A percentile compares a stretch with the other conserved stretches of the same genome.
Evolutionary conservation across 139 green algal species (phyloP).

Genomic region (Helicosporidium sp.): DNA sequence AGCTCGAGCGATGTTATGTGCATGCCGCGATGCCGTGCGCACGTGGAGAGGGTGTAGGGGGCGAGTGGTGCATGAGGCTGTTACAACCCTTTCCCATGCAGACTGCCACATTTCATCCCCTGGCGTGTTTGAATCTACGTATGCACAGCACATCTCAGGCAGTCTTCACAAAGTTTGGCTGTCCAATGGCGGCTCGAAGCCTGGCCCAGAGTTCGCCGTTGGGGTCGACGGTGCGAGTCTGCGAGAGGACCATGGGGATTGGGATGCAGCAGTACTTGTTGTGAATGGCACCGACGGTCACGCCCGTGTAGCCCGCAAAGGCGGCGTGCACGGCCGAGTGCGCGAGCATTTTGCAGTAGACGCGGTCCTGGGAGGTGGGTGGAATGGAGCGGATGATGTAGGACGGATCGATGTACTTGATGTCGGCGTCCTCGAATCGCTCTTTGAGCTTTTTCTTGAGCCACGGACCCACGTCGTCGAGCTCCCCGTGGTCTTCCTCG

Average conservation of each 20-base stretch:
- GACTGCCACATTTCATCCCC: no score
- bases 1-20: no score
- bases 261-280: constrained; percentile 69
- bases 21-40: no score
- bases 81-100: no score
- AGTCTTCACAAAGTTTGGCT: not conserved
- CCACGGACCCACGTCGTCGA: constrained; percentile 44
- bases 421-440: constrained; percentile 31
- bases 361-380: constrained; percentile 11
- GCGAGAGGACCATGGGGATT: constrained; percentile 65
- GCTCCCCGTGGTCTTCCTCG: constrained; percentile 11
- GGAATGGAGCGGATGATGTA: constrained; percentile 46
- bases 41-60: no score
- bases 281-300: constrained; percentile 69
- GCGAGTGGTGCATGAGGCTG: no score
- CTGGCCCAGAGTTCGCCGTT: not conserved
- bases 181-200: not conserved
- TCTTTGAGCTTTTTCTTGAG: constrained; percentile 38
- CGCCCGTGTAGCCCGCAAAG: constrained; percentile 69
- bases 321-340: constrained; percentile 84
- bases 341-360: constrained; percentile 79
- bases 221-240: not conserved
- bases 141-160: no score
- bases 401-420: constrained; percentile 50
- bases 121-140: no score